These are phyloP conservation scores for Wallacemonas collosoma DNA, from an alignment of 208 protist genomes.

Conservation along the genomic window DNA sequence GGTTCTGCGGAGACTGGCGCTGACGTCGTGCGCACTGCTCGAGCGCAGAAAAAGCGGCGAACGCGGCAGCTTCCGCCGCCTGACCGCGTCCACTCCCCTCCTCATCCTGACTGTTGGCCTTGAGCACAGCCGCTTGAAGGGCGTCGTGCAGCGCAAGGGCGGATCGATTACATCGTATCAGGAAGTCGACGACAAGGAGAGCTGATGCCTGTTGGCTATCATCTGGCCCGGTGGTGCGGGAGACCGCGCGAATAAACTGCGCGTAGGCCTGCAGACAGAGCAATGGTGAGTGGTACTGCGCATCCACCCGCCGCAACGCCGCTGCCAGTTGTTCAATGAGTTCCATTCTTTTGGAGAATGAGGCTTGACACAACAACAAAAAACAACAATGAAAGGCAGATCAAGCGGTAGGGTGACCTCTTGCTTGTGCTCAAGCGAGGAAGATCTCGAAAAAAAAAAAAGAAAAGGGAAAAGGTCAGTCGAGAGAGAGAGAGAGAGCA, in stretches of 20 bases:
- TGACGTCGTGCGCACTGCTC: constrained; percentile 1
- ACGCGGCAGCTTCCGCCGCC: neutral
- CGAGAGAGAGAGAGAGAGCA: neutral
- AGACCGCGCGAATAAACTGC: neutral
- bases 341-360: neutral
- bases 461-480: too few relatives aligned
- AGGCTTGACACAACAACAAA: neutral
- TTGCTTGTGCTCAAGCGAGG: neutral
- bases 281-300: constrained; percentile 12
- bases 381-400: neutral
- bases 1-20: neutral
- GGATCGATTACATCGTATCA: constrained; percentile 8
- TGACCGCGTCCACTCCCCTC: neutral
- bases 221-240: neutral
- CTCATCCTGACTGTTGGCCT: neutral
- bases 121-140: constrained; percentile 5
- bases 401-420: neutral
- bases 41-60: neutral
- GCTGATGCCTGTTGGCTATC: neutral
- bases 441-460: neutral
- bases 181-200: constrained; percentile 11
- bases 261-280: constrained; percentile 6
- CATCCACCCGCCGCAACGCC: constrained; percentile 2
- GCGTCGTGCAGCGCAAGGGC: neutral
- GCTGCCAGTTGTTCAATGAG: neutral